Evolutionary conservation across 2,329 filamentous ascomycete species (phyloP), one percentile per base, ranked within the genome.

Genomic region (Gaeumannomyces sp.): DNA sequence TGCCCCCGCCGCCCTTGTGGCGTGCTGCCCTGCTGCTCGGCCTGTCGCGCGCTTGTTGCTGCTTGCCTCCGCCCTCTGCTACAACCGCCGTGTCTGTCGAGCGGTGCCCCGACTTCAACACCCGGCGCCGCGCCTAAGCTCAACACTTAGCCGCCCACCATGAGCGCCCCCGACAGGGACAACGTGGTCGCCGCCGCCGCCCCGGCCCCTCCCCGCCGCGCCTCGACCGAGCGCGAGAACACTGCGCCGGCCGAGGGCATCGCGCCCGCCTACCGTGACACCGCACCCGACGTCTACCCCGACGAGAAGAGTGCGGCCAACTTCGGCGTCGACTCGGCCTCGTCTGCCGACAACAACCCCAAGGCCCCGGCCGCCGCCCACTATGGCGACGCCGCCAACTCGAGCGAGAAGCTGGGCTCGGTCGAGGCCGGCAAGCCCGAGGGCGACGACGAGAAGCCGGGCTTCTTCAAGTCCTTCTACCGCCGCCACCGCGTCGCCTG

Each of bases 181-280:
- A 29, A 29, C 35, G 38, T 16, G 38, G 53, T 28, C 33, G 45
- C 38, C n/a, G 60, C 60, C n/a, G 16, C 33, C 16, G n/a, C 33
- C 33, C 60, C 31, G 60, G 33, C 60, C 35, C 60, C 38, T 5
- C 38, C 14, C 6, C 38, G 38, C 38, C 38, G 38, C 38, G 38
- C 19, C 38, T 62, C 61, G 61, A 29, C 61, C 50, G 61, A 62
- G 61, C 61, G 61, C 38, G 28, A 25, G 45, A 29, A 27, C 27
- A 56, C 28, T 4, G 25, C 45, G 22, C 38, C 61, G 25, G 53
- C 61, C 28, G 45, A 62, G 27, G 27, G 33, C 13, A 28, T 16
- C 4, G 27, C 45, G 19, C 50, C 38, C 60, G 45, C 53, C 25
- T 53, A 62, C 38, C 38, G 19, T 16, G 25, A 45, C 27, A 31